Evolutionary conservation across 768 basidiomycete genomes (phyloP).

Genomic region (Suillus variegatus): DNA sequence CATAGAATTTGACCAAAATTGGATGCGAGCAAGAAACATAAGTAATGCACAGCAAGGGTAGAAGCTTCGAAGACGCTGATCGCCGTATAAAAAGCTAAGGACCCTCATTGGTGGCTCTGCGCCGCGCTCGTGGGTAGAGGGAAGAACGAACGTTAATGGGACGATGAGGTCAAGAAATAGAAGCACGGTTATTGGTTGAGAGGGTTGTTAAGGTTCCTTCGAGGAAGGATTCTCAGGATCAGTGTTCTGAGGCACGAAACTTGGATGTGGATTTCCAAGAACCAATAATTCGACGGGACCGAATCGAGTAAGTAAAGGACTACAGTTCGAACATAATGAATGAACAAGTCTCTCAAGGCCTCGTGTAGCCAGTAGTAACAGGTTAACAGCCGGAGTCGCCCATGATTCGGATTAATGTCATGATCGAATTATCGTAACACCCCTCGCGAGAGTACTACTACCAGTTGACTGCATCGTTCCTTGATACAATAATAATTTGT

Average conservation of each 20-base stretch:
- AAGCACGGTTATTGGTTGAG: not conserved
- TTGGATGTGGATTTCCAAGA: not conserved
- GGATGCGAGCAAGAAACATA: slow-evolving; percentile 7
- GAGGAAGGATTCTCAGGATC: not conserved
- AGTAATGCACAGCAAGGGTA: slow-evolving; percentile 9
- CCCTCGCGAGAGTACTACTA: not conserved
- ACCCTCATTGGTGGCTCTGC: not conserved
- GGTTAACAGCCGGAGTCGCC: not conserved
- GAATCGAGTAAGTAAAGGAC: not conserved
- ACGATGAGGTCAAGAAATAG: not conserved
- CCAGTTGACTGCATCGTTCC: slow-evolving; percentile 4
- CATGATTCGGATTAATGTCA: not conserved
- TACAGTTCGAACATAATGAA: not conserved
- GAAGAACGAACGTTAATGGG: not conserved
- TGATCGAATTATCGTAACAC: not conserved
- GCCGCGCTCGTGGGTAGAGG: not conserved
- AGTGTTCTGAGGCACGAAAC: not conserved
- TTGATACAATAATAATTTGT: slow-evolving; percentile 1
- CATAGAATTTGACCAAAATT: too few relatives aligned
- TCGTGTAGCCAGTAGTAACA: not conserved
- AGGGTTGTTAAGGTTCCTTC: not conserved
- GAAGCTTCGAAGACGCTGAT: slow-evolving; percentile 2
- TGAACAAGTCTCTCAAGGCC: not conserved
- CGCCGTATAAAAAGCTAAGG: slow-evolving; percentile 4
- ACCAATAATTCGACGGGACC: not conserved